A percentile compares a stretch with the other conserved stretches of the same genome.
Evolutionary conservation across 2,329 filamentous ascomycete genomes (phyloP).

Genomic region (Claviceps arundinis): DNA sequence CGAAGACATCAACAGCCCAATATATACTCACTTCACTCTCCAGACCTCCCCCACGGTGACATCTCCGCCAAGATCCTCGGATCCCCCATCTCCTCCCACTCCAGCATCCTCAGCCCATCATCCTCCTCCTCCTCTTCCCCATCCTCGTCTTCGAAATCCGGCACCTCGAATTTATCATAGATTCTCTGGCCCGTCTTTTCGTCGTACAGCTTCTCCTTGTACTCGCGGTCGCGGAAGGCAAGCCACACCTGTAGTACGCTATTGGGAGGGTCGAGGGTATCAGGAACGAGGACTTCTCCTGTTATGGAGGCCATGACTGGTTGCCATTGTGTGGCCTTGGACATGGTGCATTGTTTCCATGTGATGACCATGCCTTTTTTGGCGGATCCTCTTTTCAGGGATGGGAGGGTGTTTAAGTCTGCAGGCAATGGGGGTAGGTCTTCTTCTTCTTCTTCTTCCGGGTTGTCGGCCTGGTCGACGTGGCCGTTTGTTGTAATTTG

Average conservation of each 20-base stretch:
- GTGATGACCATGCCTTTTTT: slow-evolving; percentile 50
- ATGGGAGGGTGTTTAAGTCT: slow-evolving; percentile 40
- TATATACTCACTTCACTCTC: background rate
- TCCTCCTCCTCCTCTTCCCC: slow-evolving; percentile 39
- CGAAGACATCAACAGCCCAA: too few relatives aligned
- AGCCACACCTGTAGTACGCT: slow-evolving; percentile 44
- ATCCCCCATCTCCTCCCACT: slow-evolving; percentile 52
- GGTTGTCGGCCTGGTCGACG: slow-evolving; percentile 16
- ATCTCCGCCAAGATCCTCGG: slow-evolving; percentile 45
- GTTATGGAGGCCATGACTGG: slow-evolving; percentile 52
- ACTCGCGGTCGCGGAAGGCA: slow-evolving; percentile 52
- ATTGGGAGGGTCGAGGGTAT: slow-evolving; percentile 30
- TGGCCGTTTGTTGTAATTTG: background rate
- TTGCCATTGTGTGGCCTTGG: slow-evolving; percentile 50
- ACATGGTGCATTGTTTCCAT: slow-evolving; percentile 52
- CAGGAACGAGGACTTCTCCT: slow-evolving; percentile 45
- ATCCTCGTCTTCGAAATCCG: slow-evolving; percentile 43
- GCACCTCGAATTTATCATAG: slow-evolving; percentile 68
- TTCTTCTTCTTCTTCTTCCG: background rate
- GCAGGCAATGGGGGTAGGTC: slow-evolving; percentile 52
- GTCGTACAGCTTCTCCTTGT: slow-evolving; percentile 48
- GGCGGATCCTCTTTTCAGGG: slow-evolving; percentile 33
- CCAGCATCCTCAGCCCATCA: slow-evolving; percentile 46
- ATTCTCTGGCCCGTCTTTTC: slow-evolving; percentile 55
- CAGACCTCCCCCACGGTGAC: slow-evolving; percentile 5